These are phyloP conservation scores for Rhodocollybia butyracea DNA, from an alignment of 768 basidiomycete genomes.

Conservation along the genomic window DNA sequence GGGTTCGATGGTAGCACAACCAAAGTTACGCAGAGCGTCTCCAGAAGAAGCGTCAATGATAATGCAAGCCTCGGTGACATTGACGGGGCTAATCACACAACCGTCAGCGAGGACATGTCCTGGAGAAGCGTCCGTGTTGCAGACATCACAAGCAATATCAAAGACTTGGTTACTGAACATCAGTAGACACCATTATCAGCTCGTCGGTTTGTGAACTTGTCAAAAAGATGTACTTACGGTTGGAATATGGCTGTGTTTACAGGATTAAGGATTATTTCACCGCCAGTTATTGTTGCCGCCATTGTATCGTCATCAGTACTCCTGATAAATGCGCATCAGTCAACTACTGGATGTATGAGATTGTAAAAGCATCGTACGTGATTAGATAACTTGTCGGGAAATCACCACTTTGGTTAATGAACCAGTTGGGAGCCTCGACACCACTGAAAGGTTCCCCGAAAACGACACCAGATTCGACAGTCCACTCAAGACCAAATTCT, in stretches of 20 bases:
- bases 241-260: too few relatives aligned
- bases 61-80: background rate
- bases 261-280: background rate
- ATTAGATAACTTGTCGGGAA: conserved; percentile 3
- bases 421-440: background rate
- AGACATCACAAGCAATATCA: background rate
- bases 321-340: too few relatives aligned
- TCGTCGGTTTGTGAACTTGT: too few relatives aligned
- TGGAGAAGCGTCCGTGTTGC: background rate
- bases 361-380: too few relatives aligned
- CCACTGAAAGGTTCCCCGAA: background rate
- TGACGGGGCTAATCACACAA: background rate
- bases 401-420: conserved; percentile 1
- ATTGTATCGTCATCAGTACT: background rate
- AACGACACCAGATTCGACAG: background rate
- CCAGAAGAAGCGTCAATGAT: background rate
- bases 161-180: background rate
- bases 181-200: background rate
- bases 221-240: too few relatives aligned
- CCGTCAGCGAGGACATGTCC: background rate
- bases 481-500: conserved; percentile 1
- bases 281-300: background rate
- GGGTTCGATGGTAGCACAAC: background rate
- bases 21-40: background rate
- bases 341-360: too few relatives aligned